phyloP scores from a whole-genome alignment of 2,329 filamentous ascomycete genomes.

The Penicillium sp. region DNA sequence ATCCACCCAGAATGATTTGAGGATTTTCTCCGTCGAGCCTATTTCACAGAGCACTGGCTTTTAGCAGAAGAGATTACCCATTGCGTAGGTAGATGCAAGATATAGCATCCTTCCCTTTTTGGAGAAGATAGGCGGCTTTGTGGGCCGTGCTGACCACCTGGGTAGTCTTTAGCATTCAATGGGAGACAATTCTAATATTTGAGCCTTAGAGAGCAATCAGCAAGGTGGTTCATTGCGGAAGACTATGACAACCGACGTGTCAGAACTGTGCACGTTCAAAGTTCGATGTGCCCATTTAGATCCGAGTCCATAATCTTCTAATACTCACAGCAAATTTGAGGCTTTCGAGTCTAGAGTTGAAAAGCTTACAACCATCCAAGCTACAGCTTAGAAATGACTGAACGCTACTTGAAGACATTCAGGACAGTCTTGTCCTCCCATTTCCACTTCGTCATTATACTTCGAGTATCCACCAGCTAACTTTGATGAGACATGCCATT shows the following conservation, averaged over 20 bases:
- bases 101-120: neutral
- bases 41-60: too few species aligned
- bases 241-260: neutral
- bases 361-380: conserved; percentile 6
- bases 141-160: too few species aligned
- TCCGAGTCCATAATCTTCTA: neutral
- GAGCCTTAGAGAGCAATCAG: too few species aligned
- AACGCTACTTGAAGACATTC: too few species aligned
- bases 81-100: neutral
- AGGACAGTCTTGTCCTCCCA: too few species aligned
- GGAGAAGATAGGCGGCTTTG: neutral
- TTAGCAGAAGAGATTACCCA: too few species aligned
- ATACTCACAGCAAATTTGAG: conserved; percentile 31
- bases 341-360: conserved; percentile 32
- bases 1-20: too few species aligned
- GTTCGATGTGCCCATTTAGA: conserved; percentile 18
- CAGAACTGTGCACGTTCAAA: conserved; percentile 23
- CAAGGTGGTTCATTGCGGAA: too few species aligned
- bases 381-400: conserved; percentile 18
- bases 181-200: neutral
- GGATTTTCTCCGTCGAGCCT: too few species aligned
- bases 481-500: conserved; percentile 36
- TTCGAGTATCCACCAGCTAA: conserved; percentile 22
- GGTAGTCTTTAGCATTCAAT: too few species aligned
- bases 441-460: conserved; percentile 38